Base-by-base conservation (phyloP, 768 basidiomycete species). In the Boletus eberwhitei region DNA sequence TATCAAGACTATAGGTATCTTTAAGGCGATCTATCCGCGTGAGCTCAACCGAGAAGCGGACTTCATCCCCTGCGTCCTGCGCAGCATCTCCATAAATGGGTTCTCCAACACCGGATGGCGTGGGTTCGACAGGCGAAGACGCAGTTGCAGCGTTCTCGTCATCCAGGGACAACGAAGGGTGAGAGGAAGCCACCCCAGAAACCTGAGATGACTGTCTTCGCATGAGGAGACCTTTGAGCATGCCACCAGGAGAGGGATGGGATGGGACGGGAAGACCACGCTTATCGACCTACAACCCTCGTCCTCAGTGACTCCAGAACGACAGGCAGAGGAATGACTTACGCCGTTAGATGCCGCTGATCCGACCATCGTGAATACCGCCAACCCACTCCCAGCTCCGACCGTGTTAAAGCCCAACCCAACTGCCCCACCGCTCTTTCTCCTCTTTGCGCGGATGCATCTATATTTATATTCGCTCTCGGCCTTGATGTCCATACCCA, bases 41-140 rank as follows among this genome's bases (percentile, higher is more conserved):
- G 58, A 99, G 73, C 75, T 99, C 97, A 58, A 98, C 88, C 13
- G 86, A 91, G 77, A 98, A 98, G 61, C 91, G 85, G 61, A 99
- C 93, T 83, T 98, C 97, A 63, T 96, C 96, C 31, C 93, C 93
- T 19, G 84, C 83, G 65, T 98, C 97, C 61, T 89, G 82, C 5
- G 78, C 67, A n/a, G 75, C 62, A 53, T 90, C 90, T 14, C 95
- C 95, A 64, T 96, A 98, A 21, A 87, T 66, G 21, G 85, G 74
- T 51, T 87, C 81, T n/a, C 64, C 60, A 48, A 72, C 73, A 42
- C 62, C 47, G 0, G 62, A 53, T n/a, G 75, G 36, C 8, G 70
- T 61, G n/a, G 67, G 54, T 55, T 84, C 83, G 26, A 67, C 61
- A 12, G 70, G 71, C 4, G 63, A 67, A 14, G 66, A 48, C 19